Base-by-base conservation (phyloP, 2,329 filamentous ascomycete genomes). In the Colletotrichum somersetense region DNA sequence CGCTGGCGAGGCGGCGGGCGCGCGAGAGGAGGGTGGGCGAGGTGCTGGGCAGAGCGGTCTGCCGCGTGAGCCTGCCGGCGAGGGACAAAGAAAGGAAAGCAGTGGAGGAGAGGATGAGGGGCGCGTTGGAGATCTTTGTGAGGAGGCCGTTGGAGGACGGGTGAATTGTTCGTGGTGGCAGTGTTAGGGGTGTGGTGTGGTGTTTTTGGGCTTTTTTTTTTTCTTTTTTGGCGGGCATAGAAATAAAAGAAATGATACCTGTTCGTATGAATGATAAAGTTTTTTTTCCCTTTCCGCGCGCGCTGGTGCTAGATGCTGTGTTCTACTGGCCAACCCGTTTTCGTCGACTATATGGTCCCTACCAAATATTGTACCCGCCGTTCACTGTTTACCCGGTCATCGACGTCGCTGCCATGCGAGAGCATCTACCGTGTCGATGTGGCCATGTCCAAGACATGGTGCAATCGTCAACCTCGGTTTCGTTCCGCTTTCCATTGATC, bases 41-140 rank as follows among this genome's bases (percentile, higher is more conserved):
- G 62, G 81, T 94, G 0, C 92, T 96, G 75, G 89, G 89, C 1
- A 83, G 84, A 1, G 84, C 89, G 0, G 84, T 94, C 16, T 91
- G 95, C 71, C 86, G 91, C 10, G 79, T 83, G 2, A 78, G 83
- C 2, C 40, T 67, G 53, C 76, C 64, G 48, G 76, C 76, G 48
- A 83, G 81, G 69, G 83, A 83, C 2, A 86, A 89, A 80, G 91
- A 93, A 72, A 88, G 83, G 75, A 91, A 86, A 72, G 81, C 83
- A 0, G 80, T 86, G 18, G 90, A 91, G 74, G 92, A 92, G 69
- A 88, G 89, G 78, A 92, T 91, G 83, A 85, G 86, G 67, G 86
- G 86, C 12, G 81, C 95, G 16, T 79, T 97, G 40, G 92, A 95
- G 78, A 83, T 94, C 38, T 97, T 97, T 73, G 66, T 84, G 66